Percentiles rank a stretch among this genome's conserved stretches.
Conservation (phyloP, 805 yeast genomes). For the Cyberlindnera euphorbiae region DNA sequence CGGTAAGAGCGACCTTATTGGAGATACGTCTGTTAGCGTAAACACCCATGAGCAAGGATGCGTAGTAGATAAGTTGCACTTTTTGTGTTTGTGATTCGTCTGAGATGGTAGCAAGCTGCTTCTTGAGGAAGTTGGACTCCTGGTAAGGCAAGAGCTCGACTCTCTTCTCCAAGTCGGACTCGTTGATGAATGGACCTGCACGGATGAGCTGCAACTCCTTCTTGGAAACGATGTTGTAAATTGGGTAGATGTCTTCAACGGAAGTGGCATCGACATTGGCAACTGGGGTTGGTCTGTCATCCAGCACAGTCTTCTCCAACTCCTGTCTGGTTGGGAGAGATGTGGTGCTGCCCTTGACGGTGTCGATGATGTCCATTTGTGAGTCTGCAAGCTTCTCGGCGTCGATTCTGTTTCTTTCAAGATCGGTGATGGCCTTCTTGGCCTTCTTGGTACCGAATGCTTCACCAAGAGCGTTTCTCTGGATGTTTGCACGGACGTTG, state of each 20-base stretch:
- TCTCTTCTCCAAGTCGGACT: slow-evolving; percentile 43
- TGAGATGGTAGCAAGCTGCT: slow-evolving; percentile 35
- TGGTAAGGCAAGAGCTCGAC: slow-evolving; percentile 58
- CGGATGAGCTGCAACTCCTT: slow-evolving; percentile 61
- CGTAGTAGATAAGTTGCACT: slow-evolving; percentile 70
- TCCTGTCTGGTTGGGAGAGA: slow-evolving; percentile 69
- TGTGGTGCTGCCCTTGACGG: slow-evolving; percentile 64
- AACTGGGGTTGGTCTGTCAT: slow-evolving; percentile 79
- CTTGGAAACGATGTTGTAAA: slow-evolving; percentile 63
- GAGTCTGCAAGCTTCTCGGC: slow-evolving; percentile 70
- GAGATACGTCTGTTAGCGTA: slow-evolving; percentile 66
- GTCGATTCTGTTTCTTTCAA: slow-evolving; percentile 82
- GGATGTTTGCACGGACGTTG: slow-evolving; percentile 43
- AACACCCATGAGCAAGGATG: slow-evolving; percentile 75
- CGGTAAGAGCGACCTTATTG: slow-evolving; percentile 54
- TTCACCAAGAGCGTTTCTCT: slow-evolving; percentile 85
- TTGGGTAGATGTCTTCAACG: slow-evolving; percentile 79
- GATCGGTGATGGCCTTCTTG: slow-evolving; percentile 78
- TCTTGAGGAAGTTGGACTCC: slow-evolving; percentile 51
- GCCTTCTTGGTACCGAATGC: slow-evolving; percentile 97
- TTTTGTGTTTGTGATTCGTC: slow-evolving; percentile 47
- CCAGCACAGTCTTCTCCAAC: slow-evolving; percentile 50
- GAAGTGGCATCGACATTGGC: slow-evolving; percentile 74
- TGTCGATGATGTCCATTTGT: slow-evolving; percentile 78
- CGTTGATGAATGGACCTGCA: slow-evolving; percentile 56